Evolutionary conservation across 495 filamentous ascomycete genomes (phyloP), one percentile per base, ranked within the genome.

Genomic region (Halenospora varia): DNA sequence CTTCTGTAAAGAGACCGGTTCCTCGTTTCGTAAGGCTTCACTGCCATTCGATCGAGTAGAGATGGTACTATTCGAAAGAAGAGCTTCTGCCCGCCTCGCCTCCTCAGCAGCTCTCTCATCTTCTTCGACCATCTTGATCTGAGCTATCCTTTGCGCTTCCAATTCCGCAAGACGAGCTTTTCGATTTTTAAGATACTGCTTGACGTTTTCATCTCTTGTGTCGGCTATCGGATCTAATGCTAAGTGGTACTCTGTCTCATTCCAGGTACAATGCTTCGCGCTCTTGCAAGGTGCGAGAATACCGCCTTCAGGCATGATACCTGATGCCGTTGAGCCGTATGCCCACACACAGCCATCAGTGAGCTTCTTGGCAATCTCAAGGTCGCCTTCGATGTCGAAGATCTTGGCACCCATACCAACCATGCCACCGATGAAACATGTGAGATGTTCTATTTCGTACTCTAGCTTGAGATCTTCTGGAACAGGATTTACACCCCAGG

Each of bases 321-420:
- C 95, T 0, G 86, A 88, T 1, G 82, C 76, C 11, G 88, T 91
- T 17, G 79, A 77, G 62, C 90, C 84, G 67, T 97, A 97, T 1
- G 91, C 88, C 93, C 91, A 97, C 2, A 94, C 88, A 67, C 94
- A 98, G 19, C 93, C 95, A 56, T 96, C 92, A 0, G 93, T 88
- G 11, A 98, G 81, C 66, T 88, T 88, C 60, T 79, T 77, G 6
- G 88, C 94, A 46, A 96, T 81, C 41, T 94, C 85, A 45, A 97
- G 74, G 68, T 98, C 93, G 19, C 79, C 79, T 6, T 86, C 77
- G n/a, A 85, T 76, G 10, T 82, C 80, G 59, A 96, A 96, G n/a
- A 92, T 77, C 71, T 89, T 92, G 41, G 91, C 88, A 26, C 88
- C 92, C 54, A 98, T 77, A 3, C 84, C 95, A 56, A 95, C 87